Evolutionary conservation across 2,329 filamentous ascomycete genomes (phyloP).

Genomic region (Neonectria faginata): DNA sequence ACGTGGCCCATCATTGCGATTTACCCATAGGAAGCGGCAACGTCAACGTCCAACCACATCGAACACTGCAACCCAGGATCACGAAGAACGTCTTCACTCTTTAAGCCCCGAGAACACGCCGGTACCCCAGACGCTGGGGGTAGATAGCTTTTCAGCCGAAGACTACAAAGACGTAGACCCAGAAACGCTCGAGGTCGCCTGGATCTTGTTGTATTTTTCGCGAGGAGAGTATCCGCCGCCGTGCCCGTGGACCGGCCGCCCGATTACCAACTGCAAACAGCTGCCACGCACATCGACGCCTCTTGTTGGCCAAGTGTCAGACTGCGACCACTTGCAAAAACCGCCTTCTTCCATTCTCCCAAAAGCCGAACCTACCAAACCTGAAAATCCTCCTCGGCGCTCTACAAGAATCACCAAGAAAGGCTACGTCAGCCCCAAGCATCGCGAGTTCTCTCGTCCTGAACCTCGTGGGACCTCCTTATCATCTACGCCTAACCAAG

Average conservation of each 20-base stretch:
- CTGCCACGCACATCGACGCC: background rate
- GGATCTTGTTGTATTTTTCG: background rate
- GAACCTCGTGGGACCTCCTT: too few species aligned
- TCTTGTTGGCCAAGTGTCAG: conserved; percentile 7
- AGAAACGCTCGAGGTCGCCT: background rate
- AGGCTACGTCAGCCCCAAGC: background rate
- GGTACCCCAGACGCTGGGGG: background rate
- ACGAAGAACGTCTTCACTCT: background rate
- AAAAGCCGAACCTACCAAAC: background rate
- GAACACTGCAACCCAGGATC: background rate
- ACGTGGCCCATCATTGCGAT: background rate
- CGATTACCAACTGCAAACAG: background rate
- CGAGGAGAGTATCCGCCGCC: background rate
- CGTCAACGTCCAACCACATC: background rate
- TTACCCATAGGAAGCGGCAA: conserved; percentile 11
- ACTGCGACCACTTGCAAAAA: background rate
- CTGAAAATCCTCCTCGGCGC: background rate
- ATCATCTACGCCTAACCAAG: background rate
- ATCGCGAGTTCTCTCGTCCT: background rate
- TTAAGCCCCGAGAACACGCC: background rate
- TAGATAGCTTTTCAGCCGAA: background rate
- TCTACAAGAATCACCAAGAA: background rate
- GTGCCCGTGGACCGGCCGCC: background rate
- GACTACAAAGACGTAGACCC: background rate
- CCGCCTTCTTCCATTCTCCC: background rate